Conservation (phyloP, 129 eudicot genomes). For the Flaveria bidentis region DNA sequence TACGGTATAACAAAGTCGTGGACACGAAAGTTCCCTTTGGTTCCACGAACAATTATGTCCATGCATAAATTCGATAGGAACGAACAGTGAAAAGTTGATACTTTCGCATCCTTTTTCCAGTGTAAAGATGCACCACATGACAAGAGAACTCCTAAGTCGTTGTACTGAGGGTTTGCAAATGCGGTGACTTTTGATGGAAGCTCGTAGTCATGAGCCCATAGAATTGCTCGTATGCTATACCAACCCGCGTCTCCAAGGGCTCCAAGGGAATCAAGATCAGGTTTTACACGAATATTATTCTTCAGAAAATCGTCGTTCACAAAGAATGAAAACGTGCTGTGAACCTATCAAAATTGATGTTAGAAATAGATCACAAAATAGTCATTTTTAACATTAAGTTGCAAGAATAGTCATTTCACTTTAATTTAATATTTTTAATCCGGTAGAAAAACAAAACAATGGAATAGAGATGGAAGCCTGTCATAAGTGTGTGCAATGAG, state of each 20-base stretch:
- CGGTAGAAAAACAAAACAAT: too few relatives aligned
- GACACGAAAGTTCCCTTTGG: constrained; percentile 54
- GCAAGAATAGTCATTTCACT: too few relatives aligned
- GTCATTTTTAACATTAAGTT: too few relatives aligned
- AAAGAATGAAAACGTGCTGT: constrained; percentile 36
- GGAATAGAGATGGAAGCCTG: too few relatives aligned
- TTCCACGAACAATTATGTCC: constrained; percentile 55
- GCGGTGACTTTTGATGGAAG: constrained; percentile 64
- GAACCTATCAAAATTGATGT: constrained; percentile 36
- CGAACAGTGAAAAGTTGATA: constrained; percentile 58
- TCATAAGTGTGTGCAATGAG: too few relatives aligned
- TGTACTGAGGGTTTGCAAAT: constrained; percentile 32
- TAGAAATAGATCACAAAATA: too few relatives aligned
- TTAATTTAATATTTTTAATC: too few relatives aligned
- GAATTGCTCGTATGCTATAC: constrained; percentile 59
- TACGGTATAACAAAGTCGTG: constrained; percentile 62
- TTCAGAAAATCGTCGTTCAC: constrained; percentile 43
- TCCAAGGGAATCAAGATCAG: constrained; percentile 46
- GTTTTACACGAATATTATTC: constrained; percentile 57
- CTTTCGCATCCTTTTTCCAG: constrained; percentile 50
- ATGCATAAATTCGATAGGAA: constrained; percentile 45
- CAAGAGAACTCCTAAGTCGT: constrained; percentile 53
- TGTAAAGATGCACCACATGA: constrained; percentile 55
- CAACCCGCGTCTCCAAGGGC: constrained; percentile 53
- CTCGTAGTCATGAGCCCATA: constrained; percentile 58